A percentile compares a stretch with the other conserved stretches of the same genome.
Conservation (phyloP, 768 basidiomycete species). For the Imleria badia region DNA sequence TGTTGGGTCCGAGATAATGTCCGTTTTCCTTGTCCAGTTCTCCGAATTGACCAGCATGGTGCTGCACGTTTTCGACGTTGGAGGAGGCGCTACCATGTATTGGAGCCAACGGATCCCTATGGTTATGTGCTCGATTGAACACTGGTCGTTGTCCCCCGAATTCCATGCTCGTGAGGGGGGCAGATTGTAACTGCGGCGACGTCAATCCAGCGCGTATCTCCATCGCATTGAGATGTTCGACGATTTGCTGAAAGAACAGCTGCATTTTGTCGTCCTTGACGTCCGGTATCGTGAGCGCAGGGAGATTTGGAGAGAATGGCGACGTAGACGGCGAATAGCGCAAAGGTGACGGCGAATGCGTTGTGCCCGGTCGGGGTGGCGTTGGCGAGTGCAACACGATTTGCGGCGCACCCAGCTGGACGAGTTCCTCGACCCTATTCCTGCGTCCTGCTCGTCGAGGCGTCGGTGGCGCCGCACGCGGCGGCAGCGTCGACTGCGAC, state of each 20-base stretch:
- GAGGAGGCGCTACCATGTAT: conserved; percentile 10
- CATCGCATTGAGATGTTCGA: conserved; percentile 74
- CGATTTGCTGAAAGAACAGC: conserved; percentile 83
- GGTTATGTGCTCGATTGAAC: conserved; percentile 1
- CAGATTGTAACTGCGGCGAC: conserved; percentile 16
- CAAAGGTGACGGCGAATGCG: conserved; percentile 23
- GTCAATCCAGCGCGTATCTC: conserved; percentile 48
- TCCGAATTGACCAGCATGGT: conserved; percentile 13
- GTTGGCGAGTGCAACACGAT: conserved; percentile 28
- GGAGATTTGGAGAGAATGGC: conserved; percentile 40
- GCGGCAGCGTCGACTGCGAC: conserved; percentile 44
- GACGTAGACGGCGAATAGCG: conserved; percentile 27
- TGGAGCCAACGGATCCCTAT: conserved; percentile 41
- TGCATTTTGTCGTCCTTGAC: conserved; percentile 76
- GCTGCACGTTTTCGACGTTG: background rate
- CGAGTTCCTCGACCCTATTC: conserved; percentile 19
- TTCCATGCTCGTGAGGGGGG: conserved; percentile 16
- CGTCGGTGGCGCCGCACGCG: conserved; percentile 59
- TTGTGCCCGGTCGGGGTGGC: conserved; percentile 22
- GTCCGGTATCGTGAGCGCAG: conserved; percentile 61
- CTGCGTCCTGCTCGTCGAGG: conserved; percentile 52
- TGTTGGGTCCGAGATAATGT: background rate
- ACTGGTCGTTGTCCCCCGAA: conserved; percentile 17
- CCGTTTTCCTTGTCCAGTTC: conserved; percentile 61
- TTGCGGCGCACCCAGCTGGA: conserved; percentile 17